phyloP scores from a whole-genome alignment of 257 asterid genomes.

The Solanum sejunctum region DNA sequence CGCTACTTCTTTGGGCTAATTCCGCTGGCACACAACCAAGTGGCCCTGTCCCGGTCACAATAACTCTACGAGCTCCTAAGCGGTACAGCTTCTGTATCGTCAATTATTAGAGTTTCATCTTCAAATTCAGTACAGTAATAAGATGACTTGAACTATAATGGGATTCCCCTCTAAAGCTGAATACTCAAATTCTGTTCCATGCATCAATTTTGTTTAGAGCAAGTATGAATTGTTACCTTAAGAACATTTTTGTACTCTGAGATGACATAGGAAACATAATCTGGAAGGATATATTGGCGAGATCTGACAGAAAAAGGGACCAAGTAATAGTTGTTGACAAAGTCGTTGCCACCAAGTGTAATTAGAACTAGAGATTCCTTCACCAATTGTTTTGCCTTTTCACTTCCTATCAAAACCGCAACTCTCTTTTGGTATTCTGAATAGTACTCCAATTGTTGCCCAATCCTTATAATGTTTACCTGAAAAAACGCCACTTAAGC shows the following conservation, averaged over 20 bases:
- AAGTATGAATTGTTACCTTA: constrained; percentile 17
- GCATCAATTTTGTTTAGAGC: too few species aligned
- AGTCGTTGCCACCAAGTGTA: constrained; percentile 88
- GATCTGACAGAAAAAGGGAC: constrained; percentile 56
- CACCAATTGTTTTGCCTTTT: constrained; percentile 24
- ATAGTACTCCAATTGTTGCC: constrained; percentile 42
- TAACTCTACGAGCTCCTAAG: constrained; percentile 52
- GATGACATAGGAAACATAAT: constrained; percentile 39
- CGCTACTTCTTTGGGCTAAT: constrained; percentile 36
- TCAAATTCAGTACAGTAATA: too few species aligned
- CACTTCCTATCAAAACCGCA: constrained; percentile 28
- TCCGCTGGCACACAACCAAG: constrained; percentile 88
- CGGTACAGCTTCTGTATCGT: constrained; percentile 30
- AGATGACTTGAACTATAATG: too few species aligned
- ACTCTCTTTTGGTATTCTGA: constrained; percentile 45
- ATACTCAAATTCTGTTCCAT: too few species aligned
- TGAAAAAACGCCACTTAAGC: neutral
- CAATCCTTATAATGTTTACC: constrained; percentile 63
- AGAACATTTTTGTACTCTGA: constrained; percentile 57
- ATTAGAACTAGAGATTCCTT: constrained; percentile 41
- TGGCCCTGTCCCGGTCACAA: constrained; percentile 89
- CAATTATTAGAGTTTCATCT: too few species aligned
- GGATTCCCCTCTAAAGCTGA: too few species aligned
- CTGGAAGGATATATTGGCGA: constrained; percentile 36
- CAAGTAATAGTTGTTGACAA: constrained; percentile 77